Base-by-base conservation (phyloP, 192 early-diverging fungal genomes). In the Obelidium mucronatum region DNA sequence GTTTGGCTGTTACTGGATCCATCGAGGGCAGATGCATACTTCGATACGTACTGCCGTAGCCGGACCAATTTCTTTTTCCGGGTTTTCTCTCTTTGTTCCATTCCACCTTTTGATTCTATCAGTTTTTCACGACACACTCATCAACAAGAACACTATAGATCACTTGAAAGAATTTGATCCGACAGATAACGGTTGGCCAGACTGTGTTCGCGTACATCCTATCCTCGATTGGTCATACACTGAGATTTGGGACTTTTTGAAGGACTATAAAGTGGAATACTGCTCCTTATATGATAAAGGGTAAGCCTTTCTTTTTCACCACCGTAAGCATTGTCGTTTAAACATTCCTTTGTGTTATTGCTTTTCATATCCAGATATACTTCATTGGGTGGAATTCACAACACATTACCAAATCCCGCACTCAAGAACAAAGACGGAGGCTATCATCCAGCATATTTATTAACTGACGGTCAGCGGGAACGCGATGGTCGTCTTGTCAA, bases 101-200 rank as follows among this genome's bases (percentile, higher is more conserved):
- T n/a, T n/a, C n/a, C n/a, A n/a, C n/a, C n/a, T n/a, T n/a, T 52
- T 52, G 51, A 13, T 52, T 52, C n/a, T n/a, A 13, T 52, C 51
- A 19, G 26, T 62, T 62, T 62, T 30, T 19, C 60, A 62, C 60
- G 19, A 2, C 0, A 1, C 60, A 1, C 31, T 3, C 17, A 19
- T 34, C 0, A 30, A 30, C 4, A 34, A 17, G 26, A 35, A 40
- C n/a, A 30, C 86, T 55, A 40, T 54, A 87, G 80, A 40, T 68
- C 51, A 79, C 40, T 69, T 86, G 62, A 44, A 70, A 28, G 69
- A 74, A 11, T 86, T 87, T 52, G 74, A 79, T 24, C 86, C 86
- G 0, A 95, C 94, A 5, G 95, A 97, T 81, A 78, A 80, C n/a
- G 93, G 88, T 65, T 98, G 97, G 96, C 97, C 97, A 33, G 76